Percentiles rank a stretch among this genome's conserved stretches.
Conservation (phyloP, 768 basidiomycete species). For the Lactifluus pinguis region DNA sequence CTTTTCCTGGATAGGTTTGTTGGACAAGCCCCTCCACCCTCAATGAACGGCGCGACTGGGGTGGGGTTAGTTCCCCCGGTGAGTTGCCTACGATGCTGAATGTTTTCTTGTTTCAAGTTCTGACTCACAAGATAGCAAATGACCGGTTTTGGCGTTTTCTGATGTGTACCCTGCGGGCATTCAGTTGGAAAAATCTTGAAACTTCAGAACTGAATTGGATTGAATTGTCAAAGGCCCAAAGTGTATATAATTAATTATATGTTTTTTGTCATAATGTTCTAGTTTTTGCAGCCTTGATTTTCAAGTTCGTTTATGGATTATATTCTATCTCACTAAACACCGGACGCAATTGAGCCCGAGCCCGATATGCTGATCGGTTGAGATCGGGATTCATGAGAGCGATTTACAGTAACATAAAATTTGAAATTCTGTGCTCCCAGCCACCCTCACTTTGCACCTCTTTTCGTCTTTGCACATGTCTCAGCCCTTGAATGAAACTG, state of each 20-base stretch:
- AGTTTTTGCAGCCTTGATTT: not conserved
- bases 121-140: conserved; percentile 14
- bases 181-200: no score
- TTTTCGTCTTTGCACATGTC: not conserved
- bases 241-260: not conserved
- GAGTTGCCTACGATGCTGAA: conserved; percentile 25
- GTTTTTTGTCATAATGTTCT: not conserved
- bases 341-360: not conserved
- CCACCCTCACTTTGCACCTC: no score
- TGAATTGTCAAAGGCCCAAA: no score
- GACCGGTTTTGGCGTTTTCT: conserved; percentile 20
- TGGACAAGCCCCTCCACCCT: conserved; percentile 50
- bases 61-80: conserved; percentile 51
- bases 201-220: no score
- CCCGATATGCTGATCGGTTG: not conserved
- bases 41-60: conserved; percentile 47
- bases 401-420: not conserved
- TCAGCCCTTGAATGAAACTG: no score
- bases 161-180: not conserved
- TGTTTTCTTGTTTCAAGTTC: not conserved
- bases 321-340: not conserved
- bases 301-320: not conserved
- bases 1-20: conserved; percentile 37
- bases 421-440: not conserved
- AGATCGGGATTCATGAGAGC: not conserved